A percentile compares a stretch with the other conserved stretches of the same genome.
Conservation (phyloP, 2,329 filamentous ascomycete species). For the Ascocoryne sarcoides region DNA sequence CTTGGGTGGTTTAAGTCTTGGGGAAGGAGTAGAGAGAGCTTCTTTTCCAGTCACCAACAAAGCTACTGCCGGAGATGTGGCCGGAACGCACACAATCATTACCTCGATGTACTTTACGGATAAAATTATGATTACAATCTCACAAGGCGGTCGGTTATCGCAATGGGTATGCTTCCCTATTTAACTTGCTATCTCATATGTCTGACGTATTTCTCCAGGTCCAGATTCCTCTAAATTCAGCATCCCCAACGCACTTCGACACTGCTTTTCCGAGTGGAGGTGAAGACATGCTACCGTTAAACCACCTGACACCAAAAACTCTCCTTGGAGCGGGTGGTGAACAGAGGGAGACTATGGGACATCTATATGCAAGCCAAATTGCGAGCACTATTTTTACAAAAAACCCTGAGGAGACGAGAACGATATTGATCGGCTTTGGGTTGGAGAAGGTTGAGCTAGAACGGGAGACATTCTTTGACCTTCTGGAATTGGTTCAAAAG, state of each 20-base stretch:
- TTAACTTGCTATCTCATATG: neutral
- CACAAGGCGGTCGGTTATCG: slow-evolving; percentile 73
- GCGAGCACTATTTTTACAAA: slow-evolving; percentile 69
- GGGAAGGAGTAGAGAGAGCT: slow-evolving; percentile 11
- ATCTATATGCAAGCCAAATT: slow-evolving; percentile 83
- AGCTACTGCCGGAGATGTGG: slow-evolving; percentile 50
- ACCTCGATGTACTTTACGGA: slow-evolving; percentile 70
- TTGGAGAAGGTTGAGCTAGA: slow-evolving; percentile 37
- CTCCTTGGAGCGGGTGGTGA: slow-evolving; percentile 75
- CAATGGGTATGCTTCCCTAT: slow-evolving; percentile 65
- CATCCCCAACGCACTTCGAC: slow-evolving; percentile 50
- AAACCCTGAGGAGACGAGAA: slow-evolving; percentile 54
- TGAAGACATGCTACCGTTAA: slow-evolving; percentile 54
- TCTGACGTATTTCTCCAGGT: slow-evolving; percentile 40
- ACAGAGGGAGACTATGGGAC: slow-evolving; percentile 73
- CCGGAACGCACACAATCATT: slow-evolving; percentile 62
- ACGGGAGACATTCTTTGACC: slow-evolving; percentile 53
- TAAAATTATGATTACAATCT: slow-evolving; percentile 83
- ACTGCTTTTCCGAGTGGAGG: slow-evolving; percentile 34
- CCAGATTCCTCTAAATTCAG: slow-evolving; percentile 68
- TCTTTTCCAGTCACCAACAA: slow-evolving; percentile 25
- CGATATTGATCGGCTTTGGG: slow-evolving; percentile 53
- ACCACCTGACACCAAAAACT: slow-evolving; percentile 77
- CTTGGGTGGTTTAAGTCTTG: slow-evolving; percentile 8
- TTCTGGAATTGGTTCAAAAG: slow-evolving; percentile 53